Evolutionary conservation across 176 grass and related monocot species (phyloP).

Genomic region (Phragmites australis): DNA sequence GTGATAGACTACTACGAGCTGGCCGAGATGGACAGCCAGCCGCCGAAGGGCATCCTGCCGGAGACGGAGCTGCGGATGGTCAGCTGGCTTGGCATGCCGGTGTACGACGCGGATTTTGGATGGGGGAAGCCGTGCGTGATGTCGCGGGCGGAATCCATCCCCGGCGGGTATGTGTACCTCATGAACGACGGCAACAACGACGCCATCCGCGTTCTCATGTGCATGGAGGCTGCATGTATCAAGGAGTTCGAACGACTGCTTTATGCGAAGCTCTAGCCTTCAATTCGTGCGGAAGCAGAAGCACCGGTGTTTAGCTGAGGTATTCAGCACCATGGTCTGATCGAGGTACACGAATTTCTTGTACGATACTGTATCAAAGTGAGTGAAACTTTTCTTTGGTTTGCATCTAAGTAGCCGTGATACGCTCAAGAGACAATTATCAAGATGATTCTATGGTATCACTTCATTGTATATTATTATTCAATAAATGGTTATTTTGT

Average conservation of each 20-base stretch:
- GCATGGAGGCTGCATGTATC: not conserved
- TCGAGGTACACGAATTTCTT: too few relatives aligned
- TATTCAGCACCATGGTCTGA: too few relatives aligned
- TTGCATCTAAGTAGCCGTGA: too few relatives aligned
- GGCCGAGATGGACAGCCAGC: not conserved
- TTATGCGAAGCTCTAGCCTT: not conserved
- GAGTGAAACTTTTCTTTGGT: too few relatives aligned
- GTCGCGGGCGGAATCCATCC: slow-evolving; percentile 17
- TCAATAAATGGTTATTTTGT: too few relatives aligned
- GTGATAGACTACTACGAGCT: slow-evolving; percentile 38
- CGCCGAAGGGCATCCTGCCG: not conserved
- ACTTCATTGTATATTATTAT: too few relatives aligned
- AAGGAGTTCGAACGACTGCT: not conserved
- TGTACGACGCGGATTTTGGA: slow-evolving; percentile 51
- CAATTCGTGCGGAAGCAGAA: not conserved
- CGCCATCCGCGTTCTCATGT: not conserved
- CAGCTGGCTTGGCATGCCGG: slow-evolving; percentile 50
- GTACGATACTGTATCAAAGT: too few relatives aligned
- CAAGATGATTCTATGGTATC: too few relatives aligned
- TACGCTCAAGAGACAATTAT: too few relatives aligned
- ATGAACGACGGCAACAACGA: not conserved
- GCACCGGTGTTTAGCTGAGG: too few relatives aligned
- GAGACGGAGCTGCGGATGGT: slow-evolving; percentile 28
- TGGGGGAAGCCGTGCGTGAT: slow-evolving; percentile 46
- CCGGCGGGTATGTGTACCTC: slow-evolving; percentile 24